Conservation (phyloP, 306 rosid species). For the Delonix regia region DNA sequence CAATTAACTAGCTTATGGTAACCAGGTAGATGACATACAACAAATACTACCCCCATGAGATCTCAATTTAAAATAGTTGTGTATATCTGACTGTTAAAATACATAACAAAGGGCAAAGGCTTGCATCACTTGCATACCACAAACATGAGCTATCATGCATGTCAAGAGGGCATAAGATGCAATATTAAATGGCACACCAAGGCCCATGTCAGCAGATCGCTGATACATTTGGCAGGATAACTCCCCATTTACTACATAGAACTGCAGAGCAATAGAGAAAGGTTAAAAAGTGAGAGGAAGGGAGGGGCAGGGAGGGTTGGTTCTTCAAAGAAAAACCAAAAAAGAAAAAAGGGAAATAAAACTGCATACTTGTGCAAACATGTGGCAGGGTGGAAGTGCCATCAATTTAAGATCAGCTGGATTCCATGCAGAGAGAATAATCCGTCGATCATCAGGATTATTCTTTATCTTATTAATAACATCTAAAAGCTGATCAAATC, state of each 20-base stretch:
- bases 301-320: background rate
- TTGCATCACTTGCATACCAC: conserved; percentile 78
- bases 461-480: conserved; percentile 84
- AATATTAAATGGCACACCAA: conserved; percentile 93
- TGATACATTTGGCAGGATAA: conserved; percentile 97
- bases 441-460: conserved; percentile 86
- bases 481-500: conserved; percentile 89
- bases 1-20: conserved; percentile 12
- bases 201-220: conserved; percentile 93
- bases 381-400: conserved; percentile 99
- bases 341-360: too few relatives aligned
- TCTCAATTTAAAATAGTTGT: background rate
- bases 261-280: conserved; percentile 55
- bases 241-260: conserved; percentile 88
- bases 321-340: conserved; percentile 25
- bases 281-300: background rate
- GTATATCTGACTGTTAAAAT: background rate
- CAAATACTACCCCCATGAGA: conserved; percentile 1
- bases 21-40: conserved; percentile 1
- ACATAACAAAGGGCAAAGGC: conserved; percentile 28
- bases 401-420: conserved; percentile 89
- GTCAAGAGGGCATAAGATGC: conserved; percentile 94
- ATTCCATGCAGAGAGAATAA: conserved; percentile 94
- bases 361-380: conserved; percentile 86
- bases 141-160: conserved; percentile 93